Percentiles rank a stretch among this genome's conserved stretches.
Evolutionary conservation across 148 eudicot genomes (phyloP).

Genomic region (Pharnaceum exiguum): DNA sequence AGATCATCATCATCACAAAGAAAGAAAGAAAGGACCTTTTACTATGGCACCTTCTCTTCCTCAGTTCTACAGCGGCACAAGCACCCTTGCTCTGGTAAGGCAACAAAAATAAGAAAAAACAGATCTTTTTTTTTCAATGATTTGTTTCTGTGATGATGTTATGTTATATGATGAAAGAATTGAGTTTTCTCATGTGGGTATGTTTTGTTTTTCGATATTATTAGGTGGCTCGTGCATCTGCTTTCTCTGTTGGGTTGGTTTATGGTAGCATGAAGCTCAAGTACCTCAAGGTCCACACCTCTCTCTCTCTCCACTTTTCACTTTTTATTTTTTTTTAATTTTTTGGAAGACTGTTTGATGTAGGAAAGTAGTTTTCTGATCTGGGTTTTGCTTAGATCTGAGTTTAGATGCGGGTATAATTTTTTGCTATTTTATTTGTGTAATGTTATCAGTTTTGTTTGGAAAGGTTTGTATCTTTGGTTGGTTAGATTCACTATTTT

Average conservation of each 20-base stretch:
- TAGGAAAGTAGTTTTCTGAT: neutral
- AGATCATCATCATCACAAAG: no score
- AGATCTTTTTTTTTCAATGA: neutral
- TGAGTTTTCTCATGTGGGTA: neutral
- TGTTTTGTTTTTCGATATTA: constrained; percentile 4
- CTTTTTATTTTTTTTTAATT: neutral
- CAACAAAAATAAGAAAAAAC: no score
- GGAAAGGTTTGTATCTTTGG: no score
- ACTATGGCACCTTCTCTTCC: constrained; percentile 67
- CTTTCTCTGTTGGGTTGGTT: constrained; percentile 49
- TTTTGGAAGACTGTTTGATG: neutral
- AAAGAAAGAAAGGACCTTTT: constrained; percentile 17
- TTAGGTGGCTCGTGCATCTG: constrained; percentile 67
- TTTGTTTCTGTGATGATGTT: neutral
- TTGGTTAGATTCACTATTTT: no score
- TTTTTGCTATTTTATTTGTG: no score
- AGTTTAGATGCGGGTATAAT: no score
- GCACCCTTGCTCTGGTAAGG: constrained; percentile 67
- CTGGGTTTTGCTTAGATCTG: no score
- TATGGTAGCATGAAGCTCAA: constrained; percentile 64
- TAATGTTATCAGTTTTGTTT: no score
- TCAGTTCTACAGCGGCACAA: constrained; percentile 71
- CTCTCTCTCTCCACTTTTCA: neutral
- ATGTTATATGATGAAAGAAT: neutral
- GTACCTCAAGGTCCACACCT: constrained; percentile 45